A percentile compares a stretch with the other conserved stretches of the same genome.
Evolutionary conservation across 129 eudicot genomes (phyloP).

Genomic region (Oenanthe sinensis): DNA sequence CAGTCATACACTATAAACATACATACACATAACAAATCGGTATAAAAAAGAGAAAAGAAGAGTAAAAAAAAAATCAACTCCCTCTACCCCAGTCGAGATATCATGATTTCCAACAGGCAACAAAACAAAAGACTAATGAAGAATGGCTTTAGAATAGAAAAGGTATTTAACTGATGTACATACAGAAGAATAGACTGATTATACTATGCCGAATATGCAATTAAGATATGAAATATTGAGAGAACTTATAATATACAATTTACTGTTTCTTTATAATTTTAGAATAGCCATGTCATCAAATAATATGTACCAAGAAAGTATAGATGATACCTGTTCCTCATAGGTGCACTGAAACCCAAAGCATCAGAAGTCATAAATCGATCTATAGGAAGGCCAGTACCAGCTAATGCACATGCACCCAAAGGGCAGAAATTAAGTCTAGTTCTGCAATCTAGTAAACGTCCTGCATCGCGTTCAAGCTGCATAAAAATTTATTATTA

Average conservation of each 20-base stretch:
- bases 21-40: neutral
- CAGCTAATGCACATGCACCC: conserved; percentile 99
- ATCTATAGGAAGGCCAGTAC: conserved; percentile 95
- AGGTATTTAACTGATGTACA: neutral
- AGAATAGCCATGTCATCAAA: neutral
- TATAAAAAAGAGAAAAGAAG: neutral
- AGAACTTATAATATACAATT: neutral
- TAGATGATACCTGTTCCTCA: conserved; percentile 76
- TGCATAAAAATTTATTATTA: conserved; percentile 21
- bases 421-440: conserved; percentile 83
- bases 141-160: neutral
- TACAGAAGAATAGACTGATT: neutral
- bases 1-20: neutral
- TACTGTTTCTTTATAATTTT: neutral
- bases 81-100: neutral
- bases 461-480: conserved; percentile 97
- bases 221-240: neutral
- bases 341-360: conserved; percentile 84
- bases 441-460: conserved; percentile 67
- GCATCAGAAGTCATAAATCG: conserved; percentile 91
- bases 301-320: neutral
- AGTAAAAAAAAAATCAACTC: neutral
- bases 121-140: neutral
- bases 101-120: neutral
- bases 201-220: neutral